phyloP scores from a whole-genome alignment of 106 monocot species.

The Vanilla planifolia region DNA sequence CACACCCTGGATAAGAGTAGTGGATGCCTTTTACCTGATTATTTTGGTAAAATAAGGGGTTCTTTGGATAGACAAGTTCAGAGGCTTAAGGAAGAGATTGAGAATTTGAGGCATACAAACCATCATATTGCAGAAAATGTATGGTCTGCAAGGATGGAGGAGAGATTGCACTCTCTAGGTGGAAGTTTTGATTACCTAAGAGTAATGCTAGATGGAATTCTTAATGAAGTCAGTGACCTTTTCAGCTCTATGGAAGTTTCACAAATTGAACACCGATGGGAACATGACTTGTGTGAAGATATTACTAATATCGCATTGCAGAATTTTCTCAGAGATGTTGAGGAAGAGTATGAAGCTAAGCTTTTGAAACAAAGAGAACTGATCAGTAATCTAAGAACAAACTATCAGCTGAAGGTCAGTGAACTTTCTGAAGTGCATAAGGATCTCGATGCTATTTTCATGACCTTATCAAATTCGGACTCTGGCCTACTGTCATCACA shows the following conservation, averaged over 20 bases:
- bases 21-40: slow-evolving; percentile 1
- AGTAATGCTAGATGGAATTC: slow-evolving; percentile 16
- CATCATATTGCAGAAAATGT: slow-evolving; percentile 1
- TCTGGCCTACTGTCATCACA: slow-evolving; percentile 16
- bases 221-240: slow-evolving; percentile 26
- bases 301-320: slow-evolving; percentile 27
- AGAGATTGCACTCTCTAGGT: slow-evolving; percentile 24
- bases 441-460: slow-evolving; percentile 53
- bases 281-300: slow-evolving; percentile 59
- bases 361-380: slow-evolving; percentile 38
- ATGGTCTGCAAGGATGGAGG: slow-evolving; percentile 1
- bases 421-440: slow-evolving; percentile 36
- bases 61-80: slow-evolving; percentile 53
- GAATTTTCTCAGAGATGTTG: slow-evolving; percentile 34
- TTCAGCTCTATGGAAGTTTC: slow-evolving; percentile 21
- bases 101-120: slow-evolving; percentile 6
- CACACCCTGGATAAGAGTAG: not conserved
- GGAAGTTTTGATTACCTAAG: slow-evolving; percentile 36
- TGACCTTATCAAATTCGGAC: slow-evolving; percentile 39
- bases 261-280: slow-evolving; percentile 40
- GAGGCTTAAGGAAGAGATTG: slow-evolving; percentile 34
- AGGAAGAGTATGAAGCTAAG: slow-evolving; percentile 37
- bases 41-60: slow-evolving; percentile 30
- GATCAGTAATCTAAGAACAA: slow-evolving; percentile 25
- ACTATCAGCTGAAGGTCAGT: slow-evolving; percentile 27